Evolutionary conservation across 345 rosid species (phyloP).

Genomic region (Populus pruinosa): DNA sequence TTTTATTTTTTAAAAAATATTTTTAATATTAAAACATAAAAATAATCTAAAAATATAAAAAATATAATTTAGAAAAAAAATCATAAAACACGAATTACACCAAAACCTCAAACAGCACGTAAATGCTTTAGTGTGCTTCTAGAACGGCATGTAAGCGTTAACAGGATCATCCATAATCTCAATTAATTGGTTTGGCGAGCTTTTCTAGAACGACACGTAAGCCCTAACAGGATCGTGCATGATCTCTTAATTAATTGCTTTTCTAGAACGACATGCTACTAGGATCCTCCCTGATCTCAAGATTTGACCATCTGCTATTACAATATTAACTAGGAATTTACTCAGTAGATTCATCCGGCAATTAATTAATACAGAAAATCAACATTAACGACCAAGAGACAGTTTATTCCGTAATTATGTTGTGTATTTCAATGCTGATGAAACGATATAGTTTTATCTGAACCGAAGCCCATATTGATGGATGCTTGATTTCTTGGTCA

Average conservation of each 20-base stretch:
- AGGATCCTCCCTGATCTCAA: not conserved
- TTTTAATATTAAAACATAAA: no score
- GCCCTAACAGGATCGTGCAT: not conserved
- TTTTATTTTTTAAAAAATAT: no score
- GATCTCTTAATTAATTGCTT: not conserved
- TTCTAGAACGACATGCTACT: not conserved
- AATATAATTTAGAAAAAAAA: no score
- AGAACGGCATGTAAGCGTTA: not conserved
- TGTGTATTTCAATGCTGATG: not conserved
- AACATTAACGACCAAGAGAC: not conserved
- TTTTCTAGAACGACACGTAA: not conserved
- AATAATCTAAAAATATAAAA: no score
- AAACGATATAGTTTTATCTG: not conserved
- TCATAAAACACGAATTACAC: no score
- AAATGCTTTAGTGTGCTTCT: not conserved
- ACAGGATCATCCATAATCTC: not conserved
- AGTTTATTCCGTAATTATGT: no score
- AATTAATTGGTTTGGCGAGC: not conserved
- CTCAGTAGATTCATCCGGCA: not conserved
- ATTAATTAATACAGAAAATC: not conserved
- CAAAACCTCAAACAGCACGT: no score
- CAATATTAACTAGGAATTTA: no score
- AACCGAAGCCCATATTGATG: no score
- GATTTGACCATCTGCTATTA: no score
- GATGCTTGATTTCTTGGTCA: no score